These are phyloP conservation scores for Graphilbum ipis-grandicollis DNA, from an alignment of 2,329 filamentous ascomycete species.

Conservation along the genomic window DNA sequence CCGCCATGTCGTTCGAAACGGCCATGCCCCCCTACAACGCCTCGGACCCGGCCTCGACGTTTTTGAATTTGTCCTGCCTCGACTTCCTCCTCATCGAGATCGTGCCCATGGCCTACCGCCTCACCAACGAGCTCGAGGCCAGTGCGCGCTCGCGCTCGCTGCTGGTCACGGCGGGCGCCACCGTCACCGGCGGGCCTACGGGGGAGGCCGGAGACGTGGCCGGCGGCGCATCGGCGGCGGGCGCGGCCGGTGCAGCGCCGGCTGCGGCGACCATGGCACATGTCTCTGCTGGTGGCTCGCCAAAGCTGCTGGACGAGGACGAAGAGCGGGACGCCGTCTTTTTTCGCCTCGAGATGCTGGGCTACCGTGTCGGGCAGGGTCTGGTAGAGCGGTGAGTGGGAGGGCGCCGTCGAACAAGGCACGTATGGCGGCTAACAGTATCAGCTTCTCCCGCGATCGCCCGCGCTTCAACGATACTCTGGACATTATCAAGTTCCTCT, in stretches of 20 bases:
- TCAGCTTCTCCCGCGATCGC: constrained; percentile 65
- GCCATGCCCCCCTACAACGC: constrained; percentile 52
- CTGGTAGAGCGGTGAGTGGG: constrained; percentile 67
- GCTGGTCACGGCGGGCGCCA: constrained; percentile 20
- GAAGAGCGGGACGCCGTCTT: constrained; percentile 74
- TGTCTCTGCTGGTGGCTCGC: constrained; percentile 6
- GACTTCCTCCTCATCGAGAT: constrained; percentile 94
- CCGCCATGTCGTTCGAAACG: constrained; percentile 54
- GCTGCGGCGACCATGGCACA: not conserved
- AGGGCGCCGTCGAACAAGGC: no score
- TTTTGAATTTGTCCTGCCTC: constrained; percentile 70
- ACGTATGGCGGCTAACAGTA: no score
- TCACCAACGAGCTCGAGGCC: constrained; percentile 55
- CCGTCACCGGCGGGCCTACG: constrained; percentile 6
- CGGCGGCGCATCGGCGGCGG: constrained; percentile 3
- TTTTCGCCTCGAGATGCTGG: constrained; percentile 64
- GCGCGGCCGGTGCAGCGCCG: constrained; percentile 3
- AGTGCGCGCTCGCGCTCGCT: constrained; percentile 18
- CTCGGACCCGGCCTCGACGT: constrained; percentile 54
- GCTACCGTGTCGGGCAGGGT: constrained; percentile 84
- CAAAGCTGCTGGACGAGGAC: constrained; percentile 45
- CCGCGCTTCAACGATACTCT: constrained; percentile 83
- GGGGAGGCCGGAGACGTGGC: not conserved
- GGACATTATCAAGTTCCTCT: constrained; percentile 94
- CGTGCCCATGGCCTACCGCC: constrained; percentile 79